phyloP scores from a whole-genome alignment of 2,329 filamentous ascomycete genomes.

The Microsporum audouinii region DNA sequence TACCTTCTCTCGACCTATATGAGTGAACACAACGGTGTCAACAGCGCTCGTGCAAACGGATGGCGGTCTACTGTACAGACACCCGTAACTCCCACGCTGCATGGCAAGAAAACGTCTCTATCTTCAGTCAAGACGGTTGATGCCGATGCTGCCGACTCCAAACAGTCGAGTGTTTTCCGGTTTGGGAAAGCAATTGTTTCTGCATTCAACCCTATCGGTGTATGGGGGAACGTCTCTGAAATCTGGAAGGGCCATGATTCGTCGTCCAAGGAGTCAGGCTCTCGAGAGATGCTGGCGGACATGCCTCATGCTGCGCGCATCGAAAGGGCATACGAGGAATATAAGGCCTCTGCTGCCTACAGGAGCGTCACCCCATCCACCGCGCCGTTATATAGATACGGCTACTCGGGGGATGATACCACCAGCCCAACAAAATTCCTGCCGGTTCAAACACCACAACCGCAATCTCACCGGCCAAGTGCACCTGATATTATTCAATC shows the following conservation, averaged over 20 bases:
- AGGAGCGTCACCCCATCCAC: not conserved
- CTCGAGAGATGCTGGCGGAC: conserved; percentile 19
- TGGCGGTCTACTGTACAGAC: not conserved
- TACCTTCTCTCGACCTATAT: conserved; percentile 3
- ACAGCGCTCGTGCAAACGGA: not conserved
- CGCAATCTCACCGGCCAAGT: not conserved
- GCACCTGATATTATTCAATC: not conserved
- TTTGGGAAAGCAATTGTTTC: conserved; percentile 46
- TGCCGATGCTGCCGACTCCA: conserved; percentile 12
- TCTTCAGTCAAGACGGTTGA: not conserved
- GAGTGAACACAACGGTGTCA: not conserved
- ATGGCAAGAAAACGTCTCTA: not conserved
- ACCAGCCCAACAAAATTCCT: conserved; percentile 5
- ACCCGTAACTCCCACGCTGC: not conserved
- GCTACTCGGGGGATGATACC: not conserved
- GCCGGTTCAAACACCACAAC: conserved; percentile 4
- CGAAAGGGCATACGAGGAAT: conserved; percentile 42
- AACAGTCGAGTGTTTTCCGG: conserved; percentile 40
- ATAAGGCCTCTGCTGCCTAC: conserved; percentile 32
- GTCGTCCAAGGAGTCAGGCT: conserved; percentile 24
- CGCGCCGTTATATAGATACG: not conserved
- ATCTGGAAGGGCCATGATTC: conserved; percentile 34
- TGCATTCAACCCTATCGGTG: conserved; percentile 43
- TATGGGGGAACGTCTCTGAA: conserved; percentile 33
- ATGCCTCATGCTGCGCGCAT: conserved; percentile 2